Percentiles rank a stretch among this genome's conserved stretches.
Evolutionary conservation across 805 yeast genomes (phyloP).

Genomic region (Pichia phayaonensis): DNA sequence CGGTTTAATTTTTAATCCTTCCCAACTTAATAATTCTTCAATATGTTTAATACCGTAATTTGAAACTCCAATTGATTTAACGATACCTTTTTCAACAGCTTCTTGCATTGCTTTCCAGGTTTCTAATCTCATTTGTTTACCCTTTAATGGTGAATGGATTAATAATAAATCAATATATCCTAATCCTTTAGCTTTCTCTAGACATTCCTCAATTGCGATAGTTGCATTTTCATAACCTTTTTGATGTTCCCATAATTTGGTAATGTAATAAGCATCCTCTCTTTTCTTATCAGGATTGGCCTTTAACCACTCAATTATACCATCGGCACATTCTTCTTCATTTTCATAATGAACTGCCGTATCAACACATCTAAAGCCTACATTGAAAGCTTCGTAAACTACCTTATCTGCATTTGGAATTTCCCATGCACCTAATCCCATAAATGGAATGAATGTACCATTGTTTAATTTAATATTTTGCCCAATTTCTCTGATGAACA

Average conservation of each 20-base stretch:
- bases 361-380: slow-evolving; percentile 41
- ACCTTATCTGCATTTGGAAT: slow-evolving; percentile 30
- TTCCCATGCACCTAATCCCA: slow-evolving; percentile 46
- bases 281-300: slow-evolving; percentile 36
- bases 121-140: slow-evolving; percentile 42
- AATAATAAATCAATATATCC: slow-evolving; percentile 67
- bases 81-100: slow-evolving; percentile 48
- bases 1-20: slow-evolving; percentile 46
- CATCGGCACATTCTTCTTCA: slow-evolving; percentile 42
- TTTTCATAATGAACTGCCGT: slow-evolving; percentile 42
- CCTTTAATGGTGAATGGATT: slow-evolving; percentile 56
- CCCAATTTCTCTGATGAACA: slow-evolving; percentile 4
- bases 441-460: slow-evolving; percentile 42
- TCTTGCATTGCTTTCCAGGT: slow-evolving; percentile 74
- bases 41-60: slow-evolving; percentile 58
- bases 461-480: slow-evolving; percentile 38
- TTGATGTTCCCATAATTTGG: slow-evolving; percentile 66
- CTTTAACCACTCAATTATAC: slow-evolving; percentile 34
- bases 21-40: slow-evolving; percentile 53
- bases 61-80: slow-evolving; percentile 70
- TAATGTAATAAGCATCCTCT: slow-evolving; percentile 52
- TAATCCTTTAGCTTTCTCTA: slow-evolving; percentile 42
- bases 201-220: slow-evolving; percentile 48
- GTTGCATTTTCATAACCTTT: slow-evolving; percentile 54
- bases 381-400: slow-evolving; percentile 36